Evolutionary conservation across 1,284 basidiomycete species (phyloP).

Genomic region (Rhodotorula mucilaginosa): DNA sequence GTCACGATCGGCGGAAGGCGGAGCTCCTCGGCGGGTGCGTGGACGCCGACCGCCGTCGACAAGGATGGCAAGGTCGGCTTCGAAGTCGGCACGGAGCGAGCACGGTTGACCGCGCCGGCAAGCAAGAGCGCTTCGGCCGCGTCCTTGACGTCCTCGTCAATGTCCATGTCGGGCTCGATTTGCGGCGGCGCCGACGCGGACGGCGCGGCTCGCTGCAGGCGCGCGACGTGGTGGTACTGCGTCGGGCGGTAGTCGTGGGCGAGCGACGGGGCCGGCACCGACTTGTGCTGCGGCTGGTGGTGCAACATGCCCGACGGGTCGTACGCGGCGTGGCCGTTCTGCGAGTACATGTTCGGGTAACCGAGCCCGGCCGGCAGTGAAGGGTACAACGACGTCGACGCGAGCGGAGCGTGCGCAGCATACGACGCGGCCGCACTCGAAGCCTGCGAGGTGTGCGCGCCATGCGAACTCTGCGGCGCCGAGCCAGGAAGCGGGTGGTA

Average conservation of each 20-base stretch:
- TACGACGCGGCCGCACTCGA: neutral
- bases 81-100: neutral
- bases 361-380: conserved; percentile 15
- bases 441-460: too few species aligned
- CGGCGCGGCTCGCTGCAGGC: conserved; percentile 34
- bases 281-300: conserved; percentile 22
- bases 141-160: conserved; percentile 32
- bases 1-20: conserved; percentile 1
- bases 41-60: neutral
- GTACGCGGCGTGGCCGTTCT: neutral
- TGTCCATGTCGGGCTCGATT: conserved; percentile 23
- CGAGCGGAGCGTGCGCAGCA: neutral
- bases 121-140: conserved; percentile 27
- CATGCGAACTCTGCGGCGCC: neutral
- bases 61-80: conserved; percentile 14
- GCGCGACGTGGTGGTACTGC: conserved; percentile 32
- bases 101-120: neutral
- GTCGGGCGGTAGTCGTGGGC: conserved; percentile 29
- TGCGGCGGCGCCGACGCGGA: neutral
- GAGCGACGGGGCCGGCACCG: conserved; percentile 35
- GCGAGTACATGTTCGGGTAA: neutral
- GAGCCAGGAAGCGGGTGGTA: neutral
- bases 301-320: conserved; percentile 10
- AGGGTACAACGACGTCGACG: conserved; percentile 23
- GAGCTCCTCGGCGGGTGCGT: neutral